Conservation (phyloP, 2,329 filamentous ascomycete genomes). For the Dothideomycetidae sp. region DNA sequence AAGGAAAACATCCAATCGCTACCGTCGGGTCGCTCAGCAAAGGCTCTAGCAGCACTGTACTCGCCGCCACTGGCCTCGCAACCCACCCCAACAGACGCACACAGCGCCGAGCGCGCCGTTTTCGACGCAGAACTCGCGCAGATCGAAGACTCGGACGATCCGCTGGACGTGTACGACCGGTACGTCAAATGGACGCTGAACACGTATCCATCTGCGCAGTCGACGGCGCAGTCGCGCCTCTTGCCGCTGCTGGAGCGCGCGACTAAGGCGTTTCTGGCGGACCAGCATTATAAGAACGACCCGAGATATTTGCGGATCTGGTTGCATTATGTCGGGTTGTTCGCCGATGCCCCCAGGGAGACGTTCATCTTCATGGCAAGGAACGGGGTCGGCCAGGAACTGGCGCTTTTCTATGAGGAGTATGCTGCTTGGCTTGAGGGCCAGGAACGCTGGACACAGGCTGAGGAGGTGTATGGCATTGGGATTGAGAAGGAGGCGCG, state of each 20-base stretch:
- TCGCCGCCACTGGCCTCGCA: conserved; percentile 34
- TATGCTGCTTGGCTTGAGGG: conserved; percentile 87
- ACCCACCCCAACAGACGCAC: conserved; percentile 39
- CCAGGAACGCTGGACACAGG: conserved; percentile 71
- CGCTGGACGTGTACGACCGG: conserved; percentile 86
- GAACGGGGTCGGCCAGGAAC: conserved; percentile 69
- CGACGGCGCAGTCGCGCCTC: conserved; percentile 80
- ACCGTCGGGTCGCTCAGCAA: conserved; percentile 75
- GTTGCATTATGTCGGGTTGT: conserved; percentile 86
- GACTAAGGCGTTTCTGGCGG: conserved; percentile 77
- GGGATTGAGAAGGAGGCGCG: conserved; percentile 81
- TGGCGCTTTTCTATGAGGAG: conserved; percentile 93
- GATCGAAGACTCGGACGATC: conserved; percentile 23
- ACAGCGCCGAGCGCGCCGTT: conserved; percentile 65
- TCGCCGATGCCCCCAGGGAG: conserved; percentile 85
- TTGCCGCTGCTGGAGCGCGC: conserved; percentile 80
- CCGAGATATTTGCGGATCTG: conserved; percentile 85
- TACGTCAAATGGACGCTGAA: conserved; percentile 96
- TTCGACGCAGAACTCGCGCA: conserved; percentile 59
- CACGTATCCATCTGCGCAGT: conserved; percentile 86
- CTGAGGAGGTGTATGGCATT: conserved; percentile 82
- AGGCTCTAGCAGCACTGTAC: conserved; percentile 72
- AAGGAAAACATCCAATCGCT: conserved; percentile 97
- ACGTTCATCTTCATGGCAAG: conserved; percentile 83
- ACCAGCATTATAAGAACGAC: conserved; percentile 84